phyloP scores from a whole-genome alignment of 83 land plant genomes.

The Picea mariana region DNA sequence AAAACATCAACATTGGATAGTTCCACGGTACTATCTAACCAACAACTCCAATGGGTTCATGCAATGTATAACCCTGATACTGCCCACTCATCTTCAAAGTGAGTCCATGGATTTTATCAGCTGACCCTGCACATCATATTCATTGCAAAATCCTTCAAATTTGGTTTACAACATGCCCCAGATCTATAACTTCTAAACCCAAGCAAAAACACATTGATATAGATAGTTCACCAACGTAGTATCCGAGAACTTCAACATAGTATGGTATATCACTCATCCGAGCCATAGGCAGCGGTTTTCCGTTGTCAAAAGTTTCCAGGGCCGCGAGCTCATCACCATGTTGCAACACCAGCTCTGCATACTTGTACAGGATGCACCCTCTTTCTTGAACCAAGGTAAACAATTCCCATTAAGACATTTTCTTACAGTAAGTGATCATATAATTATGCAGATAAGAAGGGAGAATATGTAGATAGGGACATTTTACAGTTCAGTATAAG shows the following conservation, averaged over 20 bases:
- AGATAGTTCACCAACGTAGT: slow-evolving; percentile 14
- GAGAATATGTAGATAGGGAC: no score
- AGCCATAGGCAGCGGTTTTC: slow-evolving; percentile 43
- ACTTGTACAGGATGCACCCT: no score
- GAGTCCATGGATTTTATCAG: slow-evolving; percentile 75
- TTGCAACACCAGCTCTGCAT: no score
- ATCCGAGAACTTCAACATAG: slow-evolving; percentile 27
- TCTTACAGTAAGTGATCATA: no score
- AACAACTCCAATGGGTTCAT: slow-evolving; percentile 54
- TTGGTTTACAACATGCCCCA: no score
- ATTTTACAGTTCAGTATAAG: no score
- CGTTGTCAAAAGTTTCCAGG: slow-evolving; percentile 65
- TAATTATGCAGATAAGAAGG: no score
- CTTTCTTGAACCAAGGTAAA: no score
- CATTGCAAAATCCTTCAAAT: no score
- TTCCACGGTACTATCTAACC: slow-evolving; percentile 65
- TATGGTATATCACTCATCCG: slow-evolving; percentile 44
- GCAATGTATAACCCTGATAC: slow-evolving; percentile 37
- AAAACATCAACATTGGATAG: slow-evolving; percentile 42
- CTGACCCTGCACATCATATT: slow-evolving; percentile 47
- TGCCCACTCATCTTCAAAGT: slow-evolving; percentile 41
- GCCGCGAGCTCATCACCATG: slow-evolving; percentile 57
- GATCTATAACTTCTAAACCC: no score
- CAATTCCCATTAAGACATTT: no score
- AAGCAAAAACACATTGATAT: no score